Percentiles rank a stretch among this genome's conserved stretches.
Evolutionary conservation across 441 rosid genomes (phyloP).

Genomic region (Syzygium syzygioides): DNA sequence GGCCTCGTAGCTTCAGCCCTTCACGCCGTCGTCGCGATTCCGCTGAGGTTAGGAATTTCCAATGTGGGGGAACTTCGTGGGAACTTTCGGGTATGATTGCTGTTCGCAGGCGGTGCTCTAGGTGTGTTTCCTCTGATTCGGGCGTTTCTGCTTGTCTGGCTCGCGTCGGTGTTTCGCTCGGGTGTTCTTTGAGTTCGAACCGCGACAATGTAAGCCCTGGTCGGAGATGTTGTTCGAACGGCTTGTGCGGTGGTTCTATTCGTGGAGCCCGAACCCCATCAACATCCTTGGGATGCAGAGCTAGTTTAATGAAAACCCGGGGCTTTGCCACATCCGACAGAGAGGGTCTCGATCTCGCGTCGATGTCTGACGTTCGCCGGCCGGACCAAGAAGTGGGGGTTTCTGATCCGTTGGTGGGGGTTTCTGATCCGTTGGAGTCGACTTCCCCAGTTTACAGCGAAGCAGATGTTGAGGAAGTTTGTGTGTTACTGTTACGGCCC

Average conservation of each 20-base stretch:
- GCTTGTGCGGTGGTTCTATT: neutral
- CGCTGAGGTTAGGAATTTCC: neutral
- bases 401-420: neutral
- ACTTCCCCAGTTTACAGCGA: neutral
- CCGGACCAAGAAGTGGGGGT: neutral
- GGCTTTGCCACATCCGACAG: neutral
- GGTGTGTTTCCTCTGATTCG: neutral
- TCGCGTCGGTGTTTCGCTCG: neutral
- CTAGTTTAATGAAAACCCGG: neutral
- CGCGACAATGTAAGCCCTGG: neutral
- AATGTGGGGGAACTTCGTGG: neutral
- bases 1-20: neutral
- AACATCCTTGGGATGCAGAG: neutral
- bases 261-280: neutral
- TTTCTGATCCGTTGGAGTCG: neutral
- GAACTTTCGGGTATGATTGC: neutral
- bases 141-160: neutral
- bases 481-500: neutral
- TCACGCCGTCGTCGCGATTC: neutral
- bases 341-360: neutral
- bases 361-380: neutral
- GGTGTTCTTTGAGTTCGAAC: neutral
- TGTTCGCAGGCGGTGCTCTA: neutral
- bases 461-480: slow-evolving; percentile 1
- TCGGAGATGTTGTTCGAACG: neutral